A percentile compares a stretch with the other conserved stretches of the same genome.
Conservation (phyloP, 495 filamentous ascomycete species). For the Neurospora pannonica region DNA sequence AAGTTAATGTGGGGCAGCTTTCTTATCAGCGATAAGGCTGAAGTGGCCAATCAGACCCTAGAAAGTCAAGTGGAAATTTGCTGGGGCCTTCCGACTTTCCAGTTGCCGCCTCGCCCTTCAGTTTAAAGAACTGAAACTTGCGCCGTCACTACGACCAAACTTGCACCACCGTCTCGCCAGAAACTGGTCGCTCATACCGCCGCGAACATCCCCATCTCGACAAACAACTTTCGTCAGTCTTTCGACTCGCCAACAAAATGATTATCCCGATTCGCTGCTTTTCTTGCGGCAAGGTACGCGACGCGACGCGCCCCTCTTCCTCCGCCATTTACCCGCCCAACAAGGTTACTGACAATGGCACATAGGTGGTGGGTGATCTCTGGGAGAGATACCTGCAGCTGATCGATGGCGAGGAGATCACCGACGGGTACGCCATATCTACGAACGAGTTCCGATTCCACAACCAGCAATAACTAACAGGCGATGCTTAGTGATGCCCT, state of each 20-base stretch:
- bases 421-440: conserved; percentile 59
- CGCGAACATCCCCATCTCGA: neutral
- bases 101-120: neutral
- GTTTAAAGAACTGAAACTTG: neutral
- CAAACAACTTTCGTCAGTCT: neutral
- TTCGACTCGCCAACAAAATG: conserved; percentile 48
- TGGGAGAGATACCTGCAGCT: conserved; percentile 90
- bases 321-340: neutral
- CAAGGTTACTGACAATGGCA: neutral
- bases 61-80: conserved; percentile 15
- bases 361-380: conserved; percentile 86
- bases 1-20: conserved; percentile 21
- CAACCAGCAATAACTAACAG: conserved; percentile 6
- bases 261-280: conserved; percentile 98
- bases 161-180: neutral
- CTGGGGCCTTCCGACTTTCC: neutral
- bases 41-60: conserved; percentile 10
- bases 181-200: neutral
- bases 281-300: conserved; percentile 90
- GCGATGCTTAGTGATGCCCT: conserved; percentile 66
- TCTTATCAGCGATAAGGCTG: conserved; percentile 23
- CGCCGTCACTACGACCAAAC: neutral
- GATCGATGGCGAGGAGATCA: conserved; percentile 64
- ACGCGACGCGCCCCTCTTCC: neutral
- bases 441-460: neutral